phyloP scores from a whole-genome alignment of 768 basidiomycete genomes.

The Tulasnella sp. region DNA sequence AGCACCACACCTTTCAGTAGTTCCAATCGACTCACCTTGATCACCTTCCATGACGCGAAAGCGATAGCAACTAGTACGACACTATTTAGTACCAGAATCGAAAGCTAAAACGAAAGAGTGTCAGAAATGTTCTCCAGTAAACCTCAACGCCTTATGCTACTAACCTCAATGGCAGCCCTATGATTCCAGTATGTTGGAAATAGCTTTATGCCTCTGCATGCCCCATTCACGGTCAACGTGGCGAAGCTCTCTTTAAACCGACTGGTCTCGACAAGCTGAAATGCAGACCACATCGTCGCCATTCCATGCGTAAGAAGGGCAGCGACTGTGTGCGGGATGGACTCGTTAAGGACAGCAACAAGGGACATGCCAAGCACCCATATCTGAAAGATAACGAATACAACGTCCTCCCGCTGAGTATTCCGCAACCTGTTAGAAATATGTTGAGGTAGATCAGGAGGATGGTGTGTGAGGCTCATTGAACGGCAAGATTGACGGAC shows the following conservation, averaged over 20 bases:
- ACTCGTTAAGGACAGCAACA: slow-evolving; percentile 60
- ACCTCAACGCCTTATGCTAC: background rate
- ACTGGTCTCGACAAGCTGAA: slow-evolving; percentile 48
- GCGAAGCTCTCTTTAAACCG: slow-evolving; percentile 47
- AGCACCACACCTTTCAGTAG: too few species aligned
- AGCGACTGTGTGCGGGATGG: slow-evolving; percentile 65
- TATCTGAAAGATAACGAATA: slow-evolving; percentile 66
- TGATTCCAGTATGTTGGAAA: slow-evolving; percentile 55
- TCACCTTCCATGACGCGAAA: slow-evolving; percentile 60
- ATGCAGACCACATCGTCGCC: slow-evolving; percentile 61
- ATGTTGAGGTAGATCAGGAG: too few species aligned
- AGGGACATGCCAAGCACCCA: slow-evolving; percentile 73
- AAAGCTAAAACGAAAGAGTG: slow-evolving; percentile 25
- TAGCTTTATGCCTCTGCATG: slow-evolving; percentile 45
- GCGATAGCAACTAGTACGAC: slow-evolving; percentile 47
- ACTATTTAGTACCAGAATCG: slow-evolving; percentile 51
- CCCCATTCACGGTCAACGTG: slow-evolving; percentile 48
- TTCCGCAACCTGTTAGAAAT: slow-evolving; percentile 47
- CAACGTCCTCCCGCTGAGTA: slow-evolving; percentile 66
- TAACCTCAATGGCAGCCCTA: slow-evolving; percentile 43
- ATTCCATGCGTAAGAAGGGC: slow-evolving; percentile 61
- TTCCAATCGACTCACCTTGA: slow-evolving; percentile 43
- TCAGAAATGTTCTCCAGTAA: background rate
- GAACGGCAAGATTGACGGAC: slow-evolving; percentile 33
- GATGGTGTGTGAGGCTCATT: background rate